These are phyloP conservation scores for Pisolithus thermaeus DNA, from an alignment of 1,284 basidiomycete genomes.

Conservation along the genomic window DNA sequence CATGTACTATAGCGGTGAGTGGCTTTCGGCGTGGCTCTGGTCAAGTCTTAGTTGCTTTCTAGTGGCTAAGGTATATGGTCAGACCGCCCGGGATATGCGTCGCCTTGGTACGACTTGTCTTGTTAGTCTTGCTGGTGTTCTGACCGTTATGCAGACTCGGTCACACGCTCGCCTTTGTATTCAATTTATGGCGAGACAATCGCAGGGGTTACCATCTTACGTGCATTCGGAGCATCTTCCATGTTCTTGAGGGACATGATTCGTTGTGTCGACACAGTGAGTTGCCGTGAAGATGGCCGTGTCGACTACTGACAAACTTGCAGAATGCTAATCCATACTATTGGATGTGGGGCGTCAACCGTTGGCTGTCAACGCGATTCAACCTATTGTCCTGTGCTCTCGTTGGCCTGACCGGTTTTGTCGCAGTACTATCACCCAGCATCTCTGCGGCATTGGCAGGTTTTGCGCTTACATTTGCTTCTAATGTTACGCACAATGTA, in stretches of 20 bases:
- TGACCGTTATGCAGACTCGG: conserved; percentile 53
- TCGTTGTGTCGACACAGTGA: conserved; percentile 73
- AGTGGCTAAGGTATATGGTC: conserved; percentile 65
- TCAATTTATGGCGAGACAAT: conserved; percentile 91
- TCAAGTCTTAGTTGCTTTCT: conserved; percentile 13
- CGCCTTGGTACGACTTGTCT: conserved; percentile 51
- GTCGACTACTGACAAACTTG: neutral
- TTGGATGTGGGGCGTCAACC: conserved; percentile 83
- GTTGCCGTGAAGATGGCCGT: conserved; percentile 17
- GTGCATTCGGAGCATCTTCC: conserved; percentile 84
- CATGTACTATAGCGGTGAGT: conserved; percentile 66
- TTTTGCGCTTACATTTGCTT: conserved; percentile 80
- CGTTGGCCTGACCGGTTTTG: conserved; percentile 65
- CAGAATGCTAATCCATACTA: conserved; percentile 76
- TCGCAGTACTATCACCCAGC: conserved; percentile 62
- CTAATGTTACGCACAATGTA: conserved; percentile 69
- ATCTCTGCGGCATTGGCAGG: conserved; percentile 79
- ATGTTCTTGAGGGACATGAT: conserved; percentile 87
- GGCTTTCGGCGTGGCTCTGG: neutral
- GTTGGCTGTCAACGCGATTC: conserved; percentile 79
- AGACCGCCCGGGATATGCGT: conserved; percentile 86
- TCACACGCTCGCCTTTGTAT: conserved; percentile 87
- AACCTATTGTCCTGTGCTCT: conserved; percentile 73
- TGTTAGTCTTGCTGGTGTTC: neutral
- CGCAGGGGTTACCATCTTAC: conserved; percentile 80